A percentile compares a stretch with the other conserved stretches of the same genome.
Conservation (phyloP, 805 yeast genomes). For the Nakazawaea ambrosiae region DNA sequence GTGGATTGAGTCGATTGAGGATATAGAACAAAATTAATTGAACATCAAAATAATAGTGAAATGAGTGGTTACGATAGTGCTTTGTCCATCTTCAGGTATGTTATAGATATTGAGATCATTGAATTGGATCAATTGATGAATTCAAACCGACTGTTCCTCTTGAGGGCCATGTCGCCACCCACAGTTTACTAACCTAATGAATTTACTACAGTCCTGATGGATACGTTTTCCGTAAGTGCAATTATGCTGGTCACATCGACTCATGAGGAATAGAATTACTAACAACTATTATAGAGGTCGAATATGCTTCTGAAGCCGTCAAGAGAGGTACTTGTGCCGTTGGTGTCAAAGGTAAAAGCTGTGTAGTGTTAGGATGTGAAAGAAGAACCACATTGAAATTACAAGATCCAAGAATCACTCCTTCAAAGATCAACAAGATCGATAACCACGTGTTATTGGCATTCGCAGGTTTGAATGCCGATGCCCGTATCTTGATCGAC, state of each 20-base stretch:
- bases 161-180: no score
- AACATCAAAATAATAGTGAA: no score
- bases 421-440: slow-evolving; percentile 85
- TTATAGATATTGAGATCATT: no score
- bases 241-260: no score
- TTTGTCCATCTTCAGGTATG: slow-evolving; percentile 89
- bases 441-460: slow-evolving; percentile 89
- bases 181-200: no score
- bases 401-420: slow-evolving; percentile 95
- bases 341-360: slow-evolving; percentile 85
- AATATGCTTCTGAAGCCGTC: slow-evolving; percentile 95
- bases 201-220: slow-evolving; percentile 79
- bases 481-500: slow-evolving; percentile 89
- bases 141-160: no score
- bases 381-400: slow-evolving; percentile 90
- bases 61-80: slow-evolving; percentile 99
- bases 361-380: slow-evolving; percentile 94
- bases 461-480: slow-evolving; percentile 98
- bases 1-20: no score
- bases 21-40: no score
- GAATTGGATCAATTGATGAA: no score
- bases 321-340: slow-evolving; percentile 98
- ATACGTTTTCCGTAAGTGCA: slow-evolving; percentile 79
- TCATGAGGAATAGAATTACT: slow-evolving; percentile 4
- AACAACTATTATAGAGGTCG: slow-evolving; percentile 54